Base-by-base conservation (phyloP, 2,329 filamentous ascomycete species). In the Monosporascus sp. region DNA sequence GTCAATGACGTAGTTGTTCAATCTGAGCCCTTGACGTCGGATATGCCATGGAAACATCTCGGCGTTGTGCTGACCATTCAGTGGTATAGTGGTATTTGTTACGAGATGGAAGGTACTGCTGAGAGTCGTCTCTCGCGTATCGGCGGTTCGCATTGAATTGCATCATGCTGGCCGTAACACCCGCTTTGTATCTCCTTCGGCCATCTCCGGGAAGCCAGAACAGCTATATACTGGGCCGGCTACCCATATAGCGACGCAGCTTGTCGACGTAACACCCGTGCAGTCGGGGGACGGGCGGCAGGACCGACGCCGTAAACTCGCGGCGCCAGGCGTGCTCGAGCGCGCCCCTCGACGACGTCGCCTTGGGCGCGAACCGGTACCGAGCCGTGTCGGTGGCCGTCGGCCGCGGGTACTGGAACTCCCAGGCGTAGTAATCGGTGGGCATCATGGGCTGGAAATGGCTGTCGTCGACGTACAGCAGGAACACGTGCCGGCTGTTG, bases 381-480 rank as follows among this genome's bases (percentile, higher is more conserved):
- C 48, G 50, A 8, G 58, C 55, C n/a, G 63, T 65, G 15, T 44
- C 55, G 11, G 51, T 56, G 40, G 60, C 57, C 2, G 64, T 69
- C 37, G 67, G 48, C 3, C 67, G 62, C 1, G 69, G 69, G 43
- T 69, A 63, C 45, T 59, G 62, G 55, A 71, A 71, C 52, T 72
- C 68, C 48, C 56, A 67, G n/a, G 60, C 49, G 31, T 58, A 48
- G 56, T 59, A 66, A 2, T 68, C 59, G 51, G 70, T 70, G 7
- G 69, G 67, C 15, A 63, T 51, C 56, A 70, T 63, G 7, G 69
- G 68, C 49, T 65, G 62, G 55, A 62, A 72, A 51, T 71, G 68
- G 40, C 52, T 55, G 31, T 51, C 58, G 26, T 58, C 48, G 18
- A 48, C 37, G 52, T 62, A 68, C 9, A 63, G 57, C 28, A 70